phyloP scores from a whole-genome alignment of 2,329 filamentous ascomycete species.

The Fusarium neocosmosporiellum region DNA sequence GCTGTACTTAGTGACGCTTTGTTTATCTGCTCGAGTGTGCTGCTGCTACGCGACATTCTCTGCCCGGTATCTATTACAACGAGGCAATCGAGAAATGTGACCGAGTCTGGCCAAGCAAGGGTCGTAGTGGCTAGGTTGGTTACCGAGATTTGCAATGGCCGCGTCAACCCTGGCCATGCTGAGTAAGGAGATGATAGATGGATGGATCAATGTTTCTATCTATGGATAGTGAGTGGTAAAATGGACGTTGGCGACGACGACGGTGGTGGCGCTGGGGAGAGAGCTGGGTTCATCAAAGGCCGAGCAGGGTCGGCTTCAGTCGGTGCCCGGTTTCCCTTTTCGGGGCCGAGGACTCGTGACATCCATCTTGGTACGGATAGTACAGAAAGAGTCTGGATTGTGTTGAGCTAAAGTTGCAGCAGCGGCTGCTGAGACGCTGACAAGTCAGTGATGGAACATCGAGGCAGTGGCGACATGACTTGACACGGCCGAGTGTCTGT shows the following conservation, averaged over 20 bases:
- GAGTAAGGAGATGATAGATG: neutral
- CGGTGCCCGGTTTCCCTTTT: constrained; percentile 21
- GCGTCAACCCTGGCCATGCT: constrained; percentile 10
- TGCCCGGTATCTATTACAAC: neutral
- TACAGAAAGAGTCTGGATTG: neutral
- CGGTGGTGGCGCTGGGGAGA: constrained; percentile 31
- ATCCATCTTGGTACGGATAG: neutral
- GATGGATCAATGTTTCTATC: constrained; percentile 32
- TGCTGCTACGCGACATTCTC: neutral
- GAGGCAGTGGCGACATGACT: constrained; percentile 11
- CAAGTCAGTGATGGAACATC: neutral
- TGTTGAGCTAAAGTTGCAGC: neutral
- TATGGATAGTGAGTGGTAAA: no score
- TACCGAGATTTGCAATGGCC: constrained; percentile 40
- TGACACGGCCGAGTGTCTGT: constrained; percentile 25
- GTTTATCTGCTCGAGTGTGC: neutral
- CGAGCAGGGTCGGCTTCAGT: neutral
- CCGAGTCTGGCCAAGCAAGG: constrained; percentile 8
- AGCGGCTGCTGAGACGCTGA: neutral
- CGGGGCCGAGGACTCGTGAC: constrained; percentile 4
- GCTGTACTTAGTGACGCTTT: neutral
- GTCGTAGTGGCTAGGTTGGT: constrained; percentile 23
- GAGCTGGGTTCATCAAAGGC: constrained; percentile 19
- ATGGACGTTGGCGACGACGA: constrained; percentile 3
- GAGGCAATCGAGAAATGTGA: constrained; percentile 10